Evolutionary conservation across 192 early-diverging fungal genomes (phyloP).

Genomic region (Phlyctochytrium bullatum): DNA sequence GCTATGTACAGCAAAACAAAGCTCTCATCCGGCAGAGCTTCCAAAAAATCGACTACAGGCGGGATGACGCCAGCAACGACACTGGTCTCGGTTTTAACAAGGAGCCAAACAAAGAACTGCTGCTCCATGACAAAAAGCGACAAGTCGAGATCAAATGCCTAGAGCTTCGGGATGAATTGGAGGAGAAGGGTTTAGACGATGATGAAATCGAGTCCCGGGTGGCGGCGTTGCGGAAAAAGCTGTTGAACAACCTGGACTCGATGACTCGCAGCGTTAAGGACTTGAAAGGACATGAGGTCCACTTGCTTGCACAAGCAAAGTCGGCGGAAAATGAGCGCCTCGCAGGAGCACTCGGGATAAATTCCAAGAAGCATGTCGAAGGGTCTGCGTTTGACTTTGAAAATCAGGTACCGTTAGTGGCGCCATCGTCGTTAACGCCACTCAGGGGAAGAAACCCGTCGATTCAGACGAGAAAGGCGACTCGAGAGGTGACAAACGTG

Average conservation of each 20-base stretch:
- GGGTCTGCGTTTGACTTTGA: constrained; percentile 79
- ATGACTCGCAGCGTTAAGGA: constrained; percentile 26
- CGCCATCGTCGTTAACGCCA: too few species aligned
- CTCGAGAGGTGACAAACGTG: too few species aligned
- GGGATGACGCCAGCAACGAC: constrained; percentile 30
- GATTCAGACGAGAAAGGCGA: too few species aligned
- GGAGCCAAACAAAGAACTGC: constrained; percentile 73
- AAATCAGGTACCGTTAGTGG: constrained; percentile 64
- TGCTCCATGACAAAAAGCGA: constrained; percentile 84
- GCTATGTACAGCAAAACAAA: constrained; percentile 89
- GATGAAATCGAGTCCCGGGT: constrained; percentile 69
- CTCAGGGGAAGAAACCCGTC: too few species aligned
- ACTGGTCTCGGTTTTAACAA: constrained; percentile 34
- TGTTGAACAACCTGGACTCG: constrained; percentile 54
- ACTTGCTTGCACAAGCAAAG: constrained; percentile 71
- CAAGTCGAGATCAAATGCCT: constrained; percentile 83
- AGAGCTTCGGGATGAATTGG: constrained; percentile 74
- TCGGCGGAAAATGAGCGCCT: constrained; percentile 61
- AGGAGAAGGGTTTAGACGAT: constrained; percentile 65
- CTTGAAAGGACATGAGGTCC: constrained; percentile 64
- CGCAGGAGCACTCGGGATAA: constrained; percentile 67
- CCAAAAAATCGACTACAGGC: constrained; percentile 24
- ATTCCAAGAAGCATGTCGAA: constrained; percentile 52
- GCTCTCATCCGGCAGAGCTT: constrained; percentile 59
- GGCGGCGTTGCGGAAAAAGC: constrained; percentile 50